Conservation (phyloP, 306 rosid species). For the Lupinus albus region DNA sequence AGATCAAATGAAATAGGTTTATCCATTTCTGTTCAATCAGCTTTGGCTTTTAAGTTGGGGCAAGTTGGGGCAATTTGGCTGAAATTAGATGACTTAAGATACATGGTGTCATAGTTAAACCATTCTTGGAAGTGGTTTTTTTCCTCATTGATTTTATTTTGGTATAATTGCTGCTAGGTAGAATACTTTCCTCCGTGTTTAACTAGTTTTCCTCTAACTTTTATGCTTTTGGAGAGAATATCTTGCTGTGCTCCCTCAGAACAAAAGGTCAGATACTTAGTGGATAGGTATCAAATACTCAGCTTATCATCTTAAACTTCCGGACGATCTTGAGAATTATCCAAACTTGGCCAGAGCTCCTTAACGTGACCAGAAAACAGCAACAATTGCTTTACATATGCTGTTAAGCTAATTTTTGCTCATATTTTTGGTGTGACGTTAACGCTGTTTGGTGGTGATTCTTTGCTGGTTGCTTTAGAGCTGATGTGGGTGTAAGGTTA, state of each 20-base stretch:
- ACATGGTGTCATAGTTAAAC: constrained; percentile 24
- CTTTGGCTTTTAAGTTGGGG: constrained; percentile 15
- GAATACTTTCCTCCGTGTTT: not conserved
- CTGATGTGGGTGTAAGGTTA: constrained; percentile 45
- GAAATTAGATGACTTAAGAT: constrained; percentile 24
- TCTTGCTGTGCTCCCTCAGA: constrained; percentile 53
- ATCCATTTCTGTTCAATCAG: constrained; percentile 32
- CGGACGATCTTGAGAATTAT: constrained; percentile 48
- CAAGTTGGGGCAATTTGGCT: constrained; percentile 23
- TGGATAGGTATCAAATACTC: constrained; percentile 55
- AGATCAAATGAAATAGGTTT: constrained; percentile 33
- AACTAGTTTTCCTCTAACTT: constrained; percentile 24
- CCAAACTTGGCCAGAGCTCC: constrained; percentile 51
- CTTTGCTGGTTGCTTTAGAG: constrained; percentile 69
- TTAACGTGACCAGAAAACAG: constrained; percentile 32
- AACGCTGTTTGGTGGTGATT: constrained; percentile 44
- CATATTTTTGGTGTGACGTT: constrained; percentile 29
- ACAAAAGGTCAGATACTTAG: constrained; percentile 44
- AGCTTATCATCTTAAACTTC: constrained; percentile 44
- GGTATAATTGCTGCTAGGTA: constrained; percentile 12
- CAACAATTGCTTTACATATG: too few relatives aligned
- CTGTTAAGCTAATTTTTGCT: constrained; percentile 38
- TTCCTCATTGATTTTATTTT: constrained; percentile 35
- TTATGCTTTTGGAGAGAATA: constrained; percentile 47
- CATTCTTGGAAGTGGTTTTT: constrained; percentile 32